Conservation (phyloP, 495 filamentous ascomycete genomes). For the Jackrogersella minutella region DNA sequence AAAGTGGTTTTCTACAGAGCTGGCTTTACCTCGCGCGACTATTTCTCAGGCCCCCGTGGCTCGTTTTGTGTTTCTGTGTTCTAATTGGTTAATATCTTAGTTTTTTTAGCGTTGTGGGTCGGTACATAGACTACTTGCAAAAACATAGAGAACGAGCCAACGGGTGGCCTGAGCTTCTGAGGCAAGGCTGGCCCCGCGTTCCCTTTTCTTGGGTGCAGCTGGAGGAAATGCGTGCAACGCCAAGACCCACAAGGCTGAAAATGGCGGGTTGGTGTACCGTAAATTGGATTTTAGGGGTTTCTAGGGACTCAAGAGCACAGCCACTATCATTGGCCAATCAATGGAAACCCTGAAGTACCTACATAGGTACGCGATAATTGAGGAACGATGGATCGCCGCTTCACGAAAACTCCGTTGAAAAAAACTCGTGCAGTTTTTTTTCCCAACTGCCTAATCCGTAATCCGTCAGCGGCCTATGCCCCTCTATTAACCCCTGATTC, state of each 20-base stretch:
- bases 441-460: conserved; percentile 3
- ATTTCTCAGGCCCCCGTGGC: no score
- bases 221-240: background rate
- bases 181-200: background rate
- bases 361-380: background rate
- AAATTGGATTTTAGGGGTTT: background rate
- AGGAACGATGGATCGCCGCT: background rate
- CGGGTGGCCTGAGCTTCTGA: no score
- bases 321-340: background rate
- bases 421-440: no score
- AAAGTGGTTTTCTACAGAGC: no score
- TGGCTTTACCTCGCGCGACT: no score
- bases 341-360: background rate
- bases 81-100: background rate
- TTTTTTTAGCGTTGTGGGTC: no score
- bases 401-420: background rate
- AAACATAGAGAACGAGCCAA: no score
- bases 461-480: background rate
- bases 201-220: background rate
- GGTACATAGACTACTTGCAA: no score
- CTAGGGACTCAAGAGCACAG: background rate
- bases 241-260: background rate
- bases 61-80: no score
- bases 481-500: background rate
- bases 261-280: background rate